Conservation (phyloP, 164 flowering plant genomes). For the Stephania japonica region DNA sequence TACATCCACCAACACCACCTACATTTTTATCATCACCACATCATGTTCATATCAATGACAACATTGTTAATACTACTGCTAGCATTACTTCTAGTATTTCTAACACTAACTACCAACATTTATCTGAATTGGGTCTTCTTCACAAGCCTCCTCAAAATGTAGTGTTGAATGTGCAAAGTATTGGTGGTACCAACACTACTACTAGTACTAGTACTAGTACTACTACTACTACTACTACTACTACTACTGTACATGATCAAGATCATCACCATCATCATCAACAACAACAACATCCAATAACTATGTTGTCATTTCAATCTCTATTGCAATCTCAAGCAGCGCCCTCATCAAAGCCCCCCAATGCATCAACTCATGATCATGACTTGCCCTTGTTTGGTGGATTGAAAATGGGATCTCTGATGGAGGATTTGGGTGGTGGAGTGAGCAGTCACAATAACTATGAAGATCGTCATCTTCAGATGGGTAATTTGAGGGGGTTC, state of each 20-base stretch:
- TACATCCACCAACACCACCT: constrained; percentile 14
- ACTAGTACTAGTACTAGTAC: too few relatives aligned
- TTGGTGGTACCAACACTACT: too few relatives aligned
- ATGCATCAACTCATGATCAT: not conserved
- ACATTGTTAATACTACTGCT: not conserved
- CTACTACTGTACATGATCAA: not conserved
- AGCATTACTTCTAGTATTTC: constrained; percentile 9
- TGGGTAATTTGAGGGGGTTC: constrained; percentile 21
- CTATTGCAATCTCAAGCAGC: constrained; percentile 18
- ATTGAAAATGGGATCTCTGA: too few relatives aligned
- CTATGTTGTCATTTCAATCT: constrained; percentile 37
- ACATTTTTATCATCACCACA: too few relatives aligned
- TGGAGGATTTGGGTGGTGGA: not conserved
- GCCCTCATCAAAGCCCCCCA: constrained; percentile 4
- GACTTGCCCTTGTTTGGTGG: too few relatives aligned
- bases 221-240: too few relatives aligned
- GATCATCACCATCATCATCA: constrained; percentile 3
- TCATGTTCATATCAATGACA: not conserved
- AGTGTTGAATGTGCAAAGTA: constrained; percentile 29
- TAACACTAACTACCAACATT: constrained; percentile 18
- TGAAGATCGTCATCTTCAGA: constrained; percentile 10
- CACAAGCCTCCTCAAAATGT: constrained; percentile 21
- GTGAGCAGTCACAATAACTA: not conserved
- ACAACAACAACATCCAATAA: too few relatives aligned
- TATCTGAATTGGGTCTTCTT: constrained; percentile 24